Evolutionary conservation across 2,329 filamentous ascomycete genomes (phyloP).

Genomic region (Paraphoma chrysanthemicola): DNA sequence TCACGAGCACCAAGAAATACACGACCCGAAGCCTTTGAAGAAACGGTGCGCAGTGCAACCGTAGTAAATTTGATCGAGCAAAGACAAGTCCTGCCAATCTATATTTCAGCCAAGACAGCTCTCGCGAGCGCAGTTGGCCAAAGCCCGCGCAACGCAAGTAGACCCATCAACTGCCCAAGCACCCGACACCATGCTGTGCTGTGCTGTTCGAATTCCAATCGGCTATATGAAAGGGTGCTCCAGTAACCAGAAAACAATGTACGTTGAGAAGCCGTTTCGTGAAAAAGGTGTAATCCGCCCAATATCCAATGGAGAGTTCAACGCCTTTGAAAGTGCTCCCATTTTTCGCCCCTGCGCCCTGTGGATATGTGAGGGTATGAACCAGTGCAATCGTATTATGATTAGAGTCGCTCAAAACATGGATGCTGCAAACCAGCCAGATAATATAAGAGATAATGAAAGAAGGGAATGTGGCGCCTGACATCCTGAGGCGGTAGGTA

Average conservation of each 20-base stretch:
- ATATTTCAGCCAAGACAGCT: not conserved
- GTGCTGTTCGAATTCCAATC: not conserved
- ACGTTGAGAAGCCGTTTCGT: not conserved
- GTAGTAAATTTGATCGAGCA: not conserved
- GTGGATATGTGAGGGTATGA: not conserved
- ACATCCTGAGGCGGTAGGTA: not conserved
- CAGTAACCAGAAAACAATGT: not conserved
- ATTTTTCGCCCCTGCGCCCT: not conserved
- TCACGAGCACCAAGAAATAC: not conserved
- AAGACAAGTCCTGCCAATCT: not conserved
- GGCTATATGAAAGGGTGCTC: not conserved
- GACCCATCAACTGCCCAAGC: not conserved
- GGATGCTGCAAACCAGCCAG: not conserved
- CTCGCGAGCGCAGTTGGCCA: not conserved
- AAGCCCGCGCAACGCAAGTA: not conserved
- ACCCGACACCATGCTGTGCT: not conserved
- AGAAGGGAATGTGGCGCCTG: not conserved
- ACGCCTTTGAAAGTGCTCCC: not conserved
- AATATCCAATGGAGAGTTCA: not conserved
- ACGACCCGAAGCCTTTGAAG: not conserved
- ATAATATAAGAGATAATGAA: not conserved
- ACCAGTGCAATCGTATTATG: not conserved
- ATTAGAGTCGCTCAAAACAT: not conserved
- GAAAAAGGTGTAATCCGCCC: not conserved
- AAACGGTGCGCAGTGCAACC: not conserved